Conservation (phyloP, 2,329 filamentous ascomycete species). For the Fusarium hostae region DNA sequence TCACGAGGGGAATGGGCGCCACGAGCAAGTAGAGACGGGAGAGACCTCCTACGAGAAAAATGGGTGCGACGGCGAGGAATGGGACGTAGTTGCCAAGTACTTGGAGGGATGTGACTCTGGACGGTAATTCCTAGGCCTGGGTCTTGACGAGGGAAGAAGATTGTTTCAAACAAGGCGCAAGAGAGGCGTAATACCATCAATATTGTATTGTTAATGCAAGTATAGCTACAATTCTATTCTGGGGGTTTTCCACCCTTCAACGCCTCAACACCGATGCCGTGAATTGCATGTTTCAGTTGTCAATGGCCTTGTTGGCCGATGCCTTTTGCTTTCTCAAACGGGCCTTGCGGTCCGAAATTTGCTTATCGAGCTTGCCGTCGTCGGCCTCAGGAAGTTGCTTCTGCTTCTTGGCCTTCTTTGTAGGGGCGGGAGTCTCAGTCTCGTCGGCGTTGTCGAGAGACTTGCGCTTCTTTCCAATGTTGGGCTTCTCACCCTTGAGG, state of each 20-base stretch:
- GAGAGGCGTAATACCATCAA: slow-evolving; percentile 34
- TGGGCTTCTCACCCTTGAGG: slow-evolving; percentile 60
- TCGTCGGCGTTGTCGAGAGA: slow-evolving; percentile 56
- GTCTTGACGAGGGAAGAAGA: neutral
- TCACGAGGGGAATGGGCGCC: too few relatives aligned
- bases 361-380: slow-evolving; percentile 65
- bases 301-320: slow-evolving; percentile 63
- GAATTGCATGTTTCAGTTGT: slow-evolving; percentile 51
- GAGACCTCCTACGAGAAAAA: neutral
- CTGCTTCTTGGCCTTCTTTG: slow-evolving; percentile 53
- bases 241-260: slow-evolving; percentile 42
- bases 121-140: too few relatives aligned
- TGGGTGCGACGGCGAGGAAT: neutral
- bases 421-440: slow-evolving; percentile 55
- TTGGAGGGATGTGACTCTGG: too few relatives aligned
- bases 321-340: slow-evolving; percentile 70
- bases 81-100: too few relatives aligned
- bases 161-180: neutral
- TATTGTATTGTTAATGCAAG: slow-evolving; percentile 37
- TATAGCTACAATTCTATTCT: slow-evolving; percentile 38
- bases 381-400: slow-evolving; percentile 56
- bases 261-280: slow-evolving; percentile 50
- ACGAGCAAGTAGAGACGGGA: neutral
- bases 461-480: slow-evolving; percentile 74
- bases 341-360: slow-evolving; percentile 69